Conservation (phyloP, 225 moss, liverwort and hornwort species). For the Lunularia cruciata region DNA sequence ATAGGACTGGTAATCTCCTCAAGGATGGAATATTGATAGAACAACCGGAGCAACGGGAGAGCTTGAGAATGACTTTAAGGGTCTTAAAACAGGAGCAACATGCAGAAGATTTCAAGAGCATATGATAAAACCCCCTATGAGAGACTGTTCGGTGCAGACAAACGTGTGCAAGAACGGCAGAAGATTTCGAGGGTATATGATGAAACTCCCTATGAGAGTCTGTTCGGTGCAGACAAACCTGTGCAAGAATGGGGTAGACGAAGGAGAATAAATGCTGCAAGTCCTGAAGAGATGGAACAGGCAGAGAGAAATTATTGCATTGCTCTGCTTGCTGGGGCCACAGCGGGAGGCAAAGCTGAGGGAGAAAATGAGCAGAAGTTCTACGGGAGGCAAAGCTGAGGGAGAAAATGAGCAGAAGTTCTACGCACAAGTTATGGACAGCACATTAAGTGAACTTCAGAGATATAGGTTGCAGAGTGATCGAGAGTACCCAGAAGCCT, state of each 20-base stretch:
- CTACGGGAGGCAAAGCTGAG: slow-evolving; percentile 62
- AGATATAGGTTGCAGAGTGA: slow-evolving; percentile 88
- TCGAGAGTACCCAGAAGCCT: slow-evolving; percentile 72
- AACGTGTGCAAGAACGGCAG: too few relatives aligned
- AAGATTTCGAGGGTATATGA: too few relatives aligned
- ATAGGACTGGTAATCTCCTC: neutral
- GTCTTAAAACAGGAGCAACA: too few relatives aligned
- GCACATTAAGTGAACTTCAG: slow-evolving; percentile 58
- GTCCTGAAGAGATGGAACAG: neutral
- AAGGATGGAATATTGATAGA: too few relatives aligned
- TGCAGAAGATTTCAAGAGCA: too few relatives aligned
- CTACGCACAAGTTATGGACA: slow-evolving; percentile 47
- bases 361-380: slow-evolving; percentile 54
- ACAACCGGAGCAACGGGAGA: too few relatives aligned
- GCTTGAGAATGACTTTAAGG: too few relatives aligned
- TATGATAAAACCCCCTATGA: too few relatives aligned
- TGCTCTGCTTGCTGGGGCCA: slow-evolving; percentile 36
- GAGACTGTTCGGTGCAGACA: too few relatives aligned
- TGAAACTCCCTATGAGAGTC: too few relatives aligned
- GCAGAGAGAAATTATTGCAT: slow-evolving; percentile 21
- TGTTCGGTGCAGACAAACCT: too few relatives aligned
- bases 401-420: slow-evolving; percentile 56
- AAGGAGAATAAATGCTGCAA: neutral
- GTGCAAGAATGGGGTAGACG: neutral
- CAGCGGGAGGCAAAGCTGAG: slow-evolving; percentile 64